A percentile compares a stretch with the other conserved stretches of the same genome.
These are phyloP conservation scores for Leishmania martiniquensis DNA, from an alignment of 208 protist species.

Conservation along the genomic window DNA sequence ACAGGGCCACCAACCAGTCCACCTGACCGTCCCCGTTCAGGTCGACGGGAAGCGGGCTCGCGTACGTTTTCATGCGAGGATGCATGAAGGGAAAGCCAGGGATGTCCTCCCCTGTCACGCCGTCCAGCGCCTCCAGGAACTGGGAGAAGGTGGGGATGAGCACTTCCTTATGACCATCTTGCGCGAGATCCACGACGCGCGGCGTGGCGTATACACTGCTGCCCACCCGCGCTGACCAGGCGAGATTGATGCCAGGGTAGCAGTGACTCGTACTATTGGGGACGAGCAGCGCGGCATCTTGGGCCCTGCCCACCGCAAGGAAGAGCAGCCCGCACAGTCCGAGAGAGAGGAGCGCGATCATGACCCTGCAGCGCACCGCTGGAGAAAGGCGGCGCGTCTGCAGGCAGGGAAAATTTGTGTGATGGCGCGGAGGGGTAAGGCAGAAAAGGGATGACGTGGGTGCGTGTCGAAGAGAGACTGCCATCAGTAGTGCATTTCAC, in stretches of 20 bases:
- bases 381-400: background rate
- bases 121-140: conserved; percentile 72
- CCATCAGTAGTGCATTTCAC: background rate
- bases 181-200: conserved; percentile 74
- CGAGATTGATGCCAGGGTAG: conserved; percentile 53
- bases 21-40: conserved; percentile 80
- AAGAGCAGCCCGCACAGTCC: conserved; percentile 10
- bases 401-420: background rate
- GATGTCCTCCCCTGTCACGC: conserved; percentile 54
- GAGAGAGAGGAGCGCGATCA: background rate
- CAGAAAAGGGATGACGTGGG: background rate
- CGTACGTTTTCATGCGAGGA: conserved; percentile 72
- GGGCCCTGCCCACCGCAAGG: background rate
- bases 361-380: background rate
- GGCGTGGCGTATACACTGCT: conserved; percentile 83
- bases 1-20: conserved; percentile 87
- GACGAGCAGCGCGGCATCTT: conserved; percentile 2
- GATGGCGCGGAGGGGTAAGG: too few relatives aligned
- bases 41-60: conserved; percentile 84
- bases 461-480: background rate
- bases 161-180: conserved; percentile 86
- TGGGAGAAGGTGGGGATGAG: conserved; percentile 79
- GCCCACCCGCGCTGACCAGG: conserved; percentile 81
- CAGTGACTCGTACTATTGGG: conserved; percentile 37
- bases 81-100: conserved; percentile 87